phyloP scores from a whole-genome alignment of 2,329 filamentous ascomycete genomes.

The Chrysoporthe puriensis region DNA sequence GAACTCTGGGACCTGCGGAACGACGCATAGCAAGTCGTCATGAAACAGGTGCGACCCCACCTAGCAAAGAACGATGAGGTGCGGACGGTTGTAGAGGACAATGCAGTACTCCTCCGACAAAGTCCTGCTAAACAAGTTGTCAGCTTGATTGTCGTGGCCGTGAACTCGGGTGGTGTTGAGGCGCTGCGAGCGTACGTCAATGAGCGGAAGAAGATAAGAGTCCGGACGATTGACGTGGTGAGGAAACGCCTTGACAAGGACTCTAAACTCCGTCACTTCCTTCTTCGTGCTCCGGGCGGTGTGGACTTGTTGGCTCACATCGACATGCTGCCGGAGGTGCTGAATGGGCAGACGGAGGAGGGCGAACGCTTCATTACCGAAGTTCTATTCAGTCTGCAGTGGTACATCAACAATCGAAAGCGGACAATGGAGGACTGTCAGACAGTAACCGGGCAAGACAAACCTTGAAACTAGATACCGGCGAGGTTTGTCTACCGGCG shows the following conservation, averaged over 20 bases:
- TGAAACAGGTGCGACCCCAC: background rate
- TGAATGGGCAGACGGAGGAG: conserved; percentile 1
- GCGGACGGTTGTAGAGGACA: background rate
- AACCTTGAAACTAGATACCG: background rate
- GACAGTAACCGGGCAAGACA: background rate
- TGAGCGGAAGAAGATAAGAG: background rate
- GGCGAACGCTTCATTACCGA: background rate
- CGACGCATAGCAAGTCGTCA: background rate
- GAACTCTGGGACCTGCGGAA: background rate
- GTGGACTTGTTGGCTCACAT: background rate
- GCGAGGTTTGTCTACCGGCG: background rate
- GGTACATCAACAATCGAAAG: background rate
- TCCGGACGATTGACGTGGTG: background rate
- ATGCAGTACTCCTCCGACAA: background rate
- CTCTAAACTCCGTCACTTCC: background rate
- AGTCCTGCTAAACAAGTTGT: background rate
- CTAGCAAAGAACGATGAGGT: background rate
- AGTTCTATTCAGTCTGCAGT: background rate
- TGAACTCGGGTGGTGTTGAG: background rate
- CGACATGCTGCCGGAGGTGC: background rate
- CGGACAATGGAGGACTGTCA: background rate
- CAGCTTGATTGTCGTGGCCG: background rate
- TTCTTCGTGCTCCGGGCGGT: background rate
- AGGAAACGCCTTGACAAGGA: background rate
- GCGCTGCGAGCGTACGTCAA: background rate